These are phyloP conservation scores for Stipa capillata DNA, from an alignment of 176 grass and related monocot genomes.

Conservation along the genomic window DNA sequence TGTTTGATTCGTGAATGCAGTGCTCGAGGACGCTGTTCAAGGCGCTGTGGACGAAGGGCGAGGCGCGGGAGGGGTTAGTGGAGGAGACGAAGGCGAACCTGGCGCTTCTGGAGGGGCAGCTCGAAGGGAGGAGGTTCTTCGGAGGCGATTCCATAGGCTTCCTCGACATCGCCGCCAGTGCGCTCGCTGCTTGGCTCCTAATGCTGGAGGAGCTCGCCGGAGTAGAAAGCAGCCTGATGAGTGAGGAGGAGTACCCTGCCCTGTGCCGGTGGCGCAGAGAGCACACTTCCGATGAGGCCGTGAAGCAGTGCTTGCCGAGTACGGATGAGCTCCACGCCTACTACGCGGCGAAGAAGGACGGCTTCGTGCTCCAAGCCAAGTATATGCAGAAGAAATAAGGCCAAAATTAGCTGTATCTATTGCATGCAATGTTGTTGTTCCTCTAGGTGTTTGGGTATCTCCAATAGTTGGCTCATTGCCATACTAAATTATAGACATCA, in stretches of 20 bases:
- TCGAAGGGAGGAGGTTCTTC: constrained; percentile 53
- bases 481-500: no score
- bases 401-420: no score
- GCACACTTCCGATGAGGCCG: not conserved
- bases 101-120: constrained; percentile 24
- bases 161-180: constrained; percentile 25
- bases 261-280: constrained; percentile 37
- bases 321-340: constrained; percentile 13
- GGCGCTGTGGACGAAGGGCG: constrained; percentile 36
- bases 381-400: not conserved
- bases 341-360: constrained; percentile 12
- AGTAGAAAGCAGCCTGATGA: constrained; percentile 8
- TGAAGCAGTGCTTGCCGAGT: constrained; percentile 37
- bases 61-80: constrained; percentile 10
- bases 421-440: no score
- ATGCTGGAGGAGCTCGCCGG: constrained; percentile 38
- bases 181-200: constrained; percentile 10
- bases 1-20: no score
- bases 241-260: constrained; percentile 17
- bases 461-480: no score
- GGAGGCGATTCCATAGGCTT: constrained; percentile 32
- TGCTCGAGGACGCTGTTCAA: constrained; percentile 23
- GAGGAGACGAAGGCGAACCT: constrained; percentile 25
- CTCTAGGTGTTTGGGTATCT: no score
- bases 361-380: not conserved